A percentile compares a stretch with the other conserved stretches of the same genome.
phyloP scores from a whole-genome alignment of 345 rosid species.

The Salix arbutifolia region DNA sequence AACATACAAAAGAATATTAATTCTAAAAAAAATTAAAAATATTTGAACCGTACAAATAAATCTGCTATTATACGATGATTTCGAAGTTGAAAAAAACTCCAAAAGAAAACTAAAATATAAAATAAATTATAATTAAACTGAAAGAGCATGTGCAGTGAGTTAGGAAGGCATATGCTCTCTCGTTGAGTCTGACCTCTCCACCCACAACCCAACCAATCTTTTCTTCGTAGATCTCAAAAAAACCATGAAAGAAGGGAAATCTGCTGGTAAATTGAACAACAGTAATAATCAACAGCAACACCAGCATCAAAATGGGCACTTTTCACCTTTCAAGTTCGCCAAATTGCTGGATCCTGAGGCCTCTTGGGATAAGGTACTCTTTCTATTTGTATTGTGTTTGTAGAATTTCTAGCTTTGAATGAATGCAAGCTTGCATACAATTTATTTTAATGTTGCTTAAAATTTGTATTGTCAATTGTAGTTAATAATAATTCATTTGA shows the following conservation, averaged over 20 bases:
- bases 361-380: conserved; percentile 80
- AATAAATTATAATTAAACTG: neutral
- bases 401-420: neutral
- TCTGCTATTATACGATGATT: too few relatives aligned
- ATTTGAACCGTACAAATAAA: too few relatives aligned
- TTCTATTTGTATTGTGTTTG: neutral
- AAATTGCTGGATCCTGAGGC: conserved; percentile 85
- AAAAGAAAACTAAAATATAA: too few relatives aligned
- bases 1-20: too few relatives aligned
- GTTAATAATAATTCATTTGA: neutral
- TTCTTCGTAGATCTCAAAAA: neutral
- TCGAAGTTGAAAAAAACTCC: too few relatives aligned
- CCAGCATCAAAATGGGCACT: conserved; percentile 59
- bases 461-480: neutral
- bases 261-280: conserved; percentile 17
- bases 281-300: conserved; percentile 40
- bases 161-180: neutral
- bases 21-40: too few relatives aligned
- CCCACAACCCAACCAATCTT: neutral
- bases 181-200: too few relatives aligned
- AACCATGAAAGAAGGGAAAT: conserved; percentile 32
- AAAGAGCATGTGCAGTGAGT: neutral
- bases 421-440: neutral
- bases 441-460: neutral
- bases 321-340: conserved; percentile 61